Base-by-base conservation (phyloP, 345 rosid genomes). In the Populus euphratica region DNA sequence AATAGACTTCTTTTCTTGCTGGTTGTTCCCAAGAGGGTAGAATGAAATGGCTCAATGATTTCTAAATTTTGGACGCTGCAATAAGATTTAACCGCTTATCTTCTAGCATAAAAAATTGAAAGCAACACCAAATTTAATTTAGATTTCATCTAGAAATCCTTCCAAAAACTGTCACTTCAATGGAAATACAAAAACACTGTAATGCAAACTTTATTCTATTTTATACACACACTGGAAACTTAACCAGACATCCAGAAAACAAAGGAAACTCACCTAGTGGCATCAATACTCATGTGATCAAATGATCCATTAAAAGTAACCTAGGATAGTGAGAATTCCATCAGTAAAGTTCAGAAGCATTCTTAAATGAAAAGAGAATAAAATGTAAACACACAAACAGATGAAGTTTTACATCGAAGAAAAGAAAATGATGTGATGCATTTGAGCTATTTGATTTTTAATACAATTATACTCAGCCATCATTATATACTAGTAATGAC, bases 221-320 rank as follows among this genome's bases (percentile, higher is more conserved):
- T 14, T 47, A 47, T 47, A 47, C 38, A 62, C 36, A 17, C 16
- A 59, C 21, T 68, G 33, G 69, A 39, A 41, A 69, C 35, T 14
- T 35, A 78, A 56, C 44, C 69, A 73, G 62, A 70, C 59, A 70
- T 76, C 31, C 21, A 39, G 75, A 66, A 43, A 38, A 33, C 74
- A 50, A 73, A 73, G 69, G 39, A 76, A 72, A 73, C 65, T 8
- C 89, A 95, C 99, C 99, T 95, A 36, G 98, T 92, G 63, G 98
- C 91, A 83, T 95, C 99, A 63, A 95, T 89, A 80, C 86, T 93
- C 98, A 95, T 90, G 88, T 95, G 99, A 83, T 92, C 94, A 87
- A 91, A 95, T 73, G 99, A 93, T 80, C 99, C 99, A 87, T 93
- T 95, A 78, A 95, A 95, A 70, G 96, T 91, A 78, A 95, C 93